Base-by-base conservation (phyloP, 2,329 filamentous ascomycete species). In the Didymella keratinophila region DNA sequence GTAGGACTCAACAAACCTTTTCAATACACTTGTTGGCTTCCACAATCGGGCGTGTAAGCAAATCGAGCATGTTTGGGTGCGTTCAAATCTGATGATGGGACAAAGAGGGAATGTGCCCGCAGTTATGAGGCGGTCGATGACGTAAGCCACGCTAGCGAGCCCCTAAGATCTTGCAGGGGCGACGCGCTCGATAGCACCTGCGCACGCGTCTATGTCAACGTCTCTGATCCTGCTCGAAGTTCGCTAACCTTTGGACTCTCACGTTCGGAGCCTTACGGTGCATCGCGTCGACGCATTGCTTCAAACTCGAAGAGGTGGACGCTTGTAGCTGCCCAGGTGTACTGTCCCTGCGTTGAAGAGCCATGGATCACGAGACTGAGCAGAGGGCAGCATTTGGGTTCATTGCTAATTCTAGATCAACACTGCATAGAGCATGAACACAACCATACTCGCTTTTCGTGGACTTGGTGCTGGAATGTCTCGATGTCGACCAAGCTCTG, bases 101-200 rank as follows among this genome's bases (percentile, higher is more conserved):
- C 4, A n/a, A 18, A 9, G 1, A 39, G 3, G 21, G 39, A 8
- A 20, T 20, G 39, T 1, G n/a, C 12, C 21, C 25, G 25, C n/a
- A n/a, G n/a, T n/a, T 25, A n/a, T 16, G 12, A 16, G 12, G 14
- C 39, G 8, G 11, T 4, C 14, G 23, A 27, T 43, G 41, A 43
- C 41, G 23, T 52, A 52, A 52, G 49, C 39, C 16, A 14, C 30
- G 45, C 36, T 50, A 32, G 25, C 16, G 11, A 28, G 47, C 36
- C 4, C 20, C 2, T 30, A 25, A 25, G 23, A 25, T 25, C 23
- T 25, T 25, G 23, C 4, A 25, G 23, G 23, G 4, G 23, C 23
- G 23, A 25, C 23, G 3, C 7, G 23, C 23, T 25, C 7, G 7
- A 25, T 25, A 25, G 23, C n/a, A n/a, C 23, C 23, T 21, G 18